phyloP scores from a whole-genome alignment of 495 filamentous ascomycete species.

The Penicillium steckii region DNA sequence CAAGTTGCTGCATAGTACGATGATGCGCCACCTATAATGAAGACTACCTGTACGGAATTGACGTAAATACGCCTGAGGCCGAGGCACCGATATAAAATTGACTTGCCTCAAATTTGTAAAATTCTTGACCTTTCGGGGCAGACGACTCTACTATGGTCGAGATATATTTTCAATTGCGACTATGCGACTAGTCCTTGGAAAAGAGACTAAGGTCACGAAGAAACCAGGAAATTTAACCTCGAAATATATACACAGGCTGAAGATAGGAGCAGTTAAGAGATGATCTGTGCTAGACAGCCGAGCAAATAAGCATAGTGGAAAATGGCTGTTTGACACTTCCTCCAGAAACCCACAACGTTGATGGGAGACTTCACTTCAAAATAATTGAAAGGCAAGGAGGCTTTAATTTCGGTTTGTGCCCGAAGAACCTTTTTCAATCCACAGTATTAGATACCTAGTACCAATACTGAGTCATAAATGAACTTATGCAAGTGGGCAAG shows the following conservation, averaged over 20 bases:
- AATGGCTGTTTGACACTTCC: constrained; percentile 5
- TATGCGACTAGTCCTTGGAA: constrained; percentile 1
- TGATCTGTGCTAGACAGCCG: neutral
- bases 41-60: no score
- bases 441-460: neutral
- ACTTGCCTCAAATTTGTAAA: no score
- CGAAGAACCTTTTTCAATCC: neutral
- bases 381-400: constrained; percentile 4
- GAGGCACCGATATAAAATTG: no score
- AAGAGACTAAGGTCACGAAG: neutral
- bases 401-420: neutral
- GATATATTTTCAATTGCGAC: constrained; percentile 5
- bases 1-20: no score
- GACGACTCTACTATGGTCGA: constrained; percentile 8
- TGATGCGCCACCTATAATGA: no score
- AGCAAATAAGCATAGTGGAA: neutral
- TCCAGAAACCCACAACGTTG: neutral
- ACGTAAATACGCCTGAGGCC: no score
- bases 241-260: neutral
- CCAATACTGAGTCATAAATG: neutral
- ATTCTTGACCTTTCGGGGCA: no score
- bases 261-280: constrained; percentile 2
- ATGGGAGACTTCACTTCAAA: constrained; percentile 5
- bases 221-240: neutral
- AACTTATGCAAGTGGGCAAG: neutral